A percentile compares a stretch with the other conserved stretches of the same genome.
Evolutionary conservation across 345 rosid genomes (phyloP).

Genomic region (Populus nigra): DNA sequence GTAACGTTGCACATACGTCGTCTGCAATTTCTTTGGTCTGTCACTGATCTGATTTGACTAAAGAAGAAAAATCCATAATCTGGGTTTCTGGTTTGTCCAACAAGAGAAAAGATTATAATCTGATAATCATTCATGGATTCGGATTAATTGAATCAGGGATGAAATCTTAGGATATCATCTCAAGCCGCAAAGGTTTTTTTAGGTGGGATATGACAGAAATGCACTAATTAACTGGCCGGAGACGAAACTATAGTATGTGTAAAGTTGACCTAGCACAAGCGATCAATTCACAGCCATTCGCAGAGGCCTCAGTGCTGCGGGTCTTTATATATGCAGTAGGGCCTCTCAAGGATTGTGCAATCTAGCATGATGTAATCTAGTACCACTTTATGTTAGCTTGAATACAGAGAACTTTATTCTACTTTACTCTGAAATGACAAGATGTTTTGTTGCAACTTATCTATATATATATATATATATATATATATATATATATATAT

Average conservation of each 20-base stretch:
- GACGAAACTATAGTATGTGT: neutral
- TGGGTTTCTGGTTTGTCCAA: too few relatives aligned
- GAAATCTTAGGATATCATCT: neutral
- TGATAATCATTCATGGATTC: too few relatives aligned
- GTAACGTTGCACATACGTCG: neutral
- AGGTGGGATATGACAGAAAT: neutral
- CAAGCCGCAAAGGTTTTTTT: neutral
- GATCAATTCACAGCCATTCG: constrained; percentile 17
- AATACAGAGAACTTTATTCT: too few relatives aligned
- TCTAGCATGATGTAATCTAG: constrained; percentile 2
- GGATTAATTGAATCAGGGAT: neutral
- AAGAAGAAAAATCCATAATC: too few relatives aligned
- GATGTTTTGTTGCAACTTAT: neutral
- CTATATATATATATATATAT: too few relatives aligned
- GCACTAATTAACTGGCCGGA: neutral
- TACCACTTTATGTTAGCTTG: neutral
- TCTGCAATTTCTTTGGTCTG: neutral
- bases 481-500: too few relatives aligned
- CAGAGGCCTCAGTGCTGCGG: constrained; percentile 18
- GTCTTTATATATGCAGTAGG: constrained; percentile 6
- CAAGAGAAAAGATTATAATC: too few relatives aligned
- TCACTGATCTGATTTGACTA: neutral
- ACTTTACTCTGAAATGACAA: neutral
- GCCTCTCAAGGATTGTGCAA: constrained; percentile 26
- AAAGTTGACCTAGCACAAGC: constrained; percentile 9